These are phyloP conservation scores for Erysimum cheiri DNA, from an alignment of 441 rosid genomes.

Conservation along the genomic window DNA sequence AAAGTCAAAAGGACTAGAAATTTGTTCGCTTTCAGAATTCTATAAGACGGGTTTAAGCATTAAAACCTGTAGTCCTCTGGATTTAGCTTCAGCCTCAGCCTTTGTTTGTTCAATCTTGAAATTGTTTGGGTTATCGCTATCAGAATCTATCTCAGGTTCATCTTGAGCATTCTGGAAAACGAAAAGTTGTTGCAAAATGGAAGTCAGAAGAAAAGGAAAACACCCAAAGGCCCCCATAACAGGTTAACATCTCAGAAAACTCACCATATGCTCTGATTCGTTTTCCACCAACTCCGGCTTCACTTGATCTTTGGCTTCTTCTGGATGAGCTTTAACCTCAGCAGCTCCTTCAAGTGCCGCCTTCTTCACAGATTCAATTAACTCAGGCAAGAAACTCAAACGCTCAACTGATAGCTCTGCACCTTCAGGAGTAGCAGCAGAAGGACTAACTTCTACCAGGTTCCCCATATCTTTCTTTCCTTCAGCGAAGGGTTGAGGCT, in stretches of 20 bases:
- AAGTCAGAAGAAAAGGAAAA: conserved; percentile 31
- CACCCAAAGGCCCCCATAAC: conserved; percentile 14
- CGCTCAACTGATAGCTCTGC: conserved; percentile 52
- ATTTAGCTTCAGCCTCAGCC: conserved; percentile 94
- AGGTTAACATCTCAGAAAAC: conserved; percentile 37
- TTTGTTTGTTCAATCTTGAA: conserved; percentile 91
- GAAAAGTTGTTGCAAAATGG: conserved; percentile 34
- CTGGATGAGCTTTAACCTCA: conserved; percentile 67
- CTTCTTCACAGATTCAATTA: conserved; percentile 72
- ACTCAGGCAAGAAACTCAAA: conserved; percentile 66
- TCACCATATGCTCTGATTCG: conserved; percentile 73
- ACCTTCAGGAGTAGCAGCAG: conserved; percentile 47
- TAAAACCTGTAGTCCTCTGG: conserved; percentile 90
- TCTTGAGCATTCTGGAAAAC: conserved; percentile 65
- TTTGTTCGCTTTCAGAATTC: background rate
- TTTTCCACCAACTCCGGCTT: conserved; percentile 47
- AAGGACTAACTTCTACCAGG: conserved; percentile 49
- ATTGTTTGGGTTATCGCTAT: conserved; percentile 58
- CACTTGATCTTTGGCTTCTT: conserved; percentile 45
- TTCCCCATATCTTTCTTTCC: conserved; percentile 42
- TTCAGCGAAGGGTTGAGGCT: conserved; percentile 48
- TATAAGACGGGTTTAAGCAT: background rate
- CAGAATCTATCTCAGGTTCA: conserved; percentile 71
- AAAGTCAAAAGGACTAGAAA: conserved; percentile 23
- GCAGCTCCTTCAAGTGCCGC: conserved; percentile 86